Conservation (phyloP, 176 grass and related monocot species). For the Saccharum spontaneum region DNA sequence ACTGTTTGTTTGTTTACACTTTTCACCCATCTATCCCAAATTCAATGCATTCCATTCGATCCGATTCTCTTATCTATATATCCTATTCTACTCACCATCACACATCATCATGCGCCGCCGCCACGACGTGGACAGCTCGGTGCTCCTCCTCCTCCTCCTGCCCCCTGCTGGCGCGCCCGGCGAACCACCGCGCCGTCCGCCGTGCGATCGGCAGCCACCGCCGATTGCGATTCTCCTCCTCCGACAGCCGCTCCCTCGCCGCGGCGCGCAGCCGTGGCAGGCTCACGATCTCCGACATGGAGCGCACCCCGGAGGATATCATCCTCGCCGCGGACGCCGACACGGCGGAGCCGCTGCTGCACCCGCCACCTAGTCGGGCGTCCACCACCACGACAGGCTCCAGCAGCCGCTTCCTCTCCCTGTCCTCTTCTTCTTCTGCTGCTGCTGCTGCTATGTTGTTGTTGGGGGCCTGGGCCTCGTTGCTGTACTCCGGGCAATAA, state of each 20-base stretch:
- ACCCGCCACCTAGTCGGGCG: neutral
- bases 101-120: neutral
- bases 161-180: slow-evolving; percentile 37
- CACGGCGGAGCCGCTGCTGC: neutral
- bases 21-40: neutral
- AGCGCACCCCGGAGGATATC: slow-evolving; percentile 59
- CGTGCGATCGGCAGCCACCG: slow-evolving; percentile 79
- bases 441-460: neutral
- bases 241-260: slow-evolving; percentile 20
- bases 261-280: slow-evolving; percentile 40
- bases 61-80: neutral
- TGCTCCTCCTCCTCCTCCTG: neutral
- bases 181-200: slow-evolving; percentile 75
- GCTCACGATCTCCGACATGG: slow-evolving; percentile 89
- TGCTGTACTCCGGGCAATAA: neutral
- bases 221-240: slow-evolving; percentile 45
- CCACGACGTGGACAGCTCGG: neutral
- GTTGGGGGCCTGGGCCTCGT: no score
- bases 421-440: neutral
- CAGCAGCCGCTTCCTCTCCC: neutral
- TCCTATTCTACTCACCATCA: neutral
- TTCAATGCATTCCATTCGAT: neutral
- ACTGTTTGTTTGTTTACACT: neutral
- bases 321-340: slow-evolving; percentile 32
- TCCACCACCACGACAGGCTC: slow-evolving; percentile 2